phyloP scores from a whole-genome alignment of 1,284 basidiomycete genomes.

The Phellopilus nigrolimitatus region DNA sequence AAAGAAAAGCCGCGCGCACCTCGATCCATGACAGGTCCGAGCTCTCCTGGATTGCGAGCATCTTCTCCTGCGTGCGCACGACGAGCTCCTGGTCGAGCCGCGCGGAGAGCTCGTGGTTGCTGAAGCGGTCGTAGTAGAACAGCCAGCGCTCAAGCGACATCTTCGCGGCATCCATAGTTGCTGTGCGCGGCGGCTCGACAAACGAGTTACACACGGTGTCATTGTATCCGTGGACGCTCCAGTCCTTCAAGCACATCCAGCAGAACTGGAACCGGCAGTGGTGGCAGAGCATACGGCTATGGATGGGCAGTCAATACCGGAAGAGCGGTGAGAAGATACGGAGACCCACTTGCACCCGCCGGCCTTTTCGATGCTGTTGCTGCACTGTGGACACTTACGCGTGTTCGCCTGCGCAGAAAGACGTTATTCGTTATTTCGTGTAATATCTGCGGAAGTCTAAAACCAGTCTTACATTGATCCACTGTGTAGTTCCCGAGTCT shows the following conservation, averaged over 20 bases:
- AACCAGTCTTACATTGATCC: constrained; percentile 45
- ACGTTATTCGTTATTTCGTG: too few relatives aligned
- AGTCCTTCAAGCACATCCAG: constrained; percentile 67
- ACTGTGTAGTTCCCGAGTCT: constrained; percentile 65
- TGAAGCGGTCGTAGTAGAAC: constrained; percentile 64
- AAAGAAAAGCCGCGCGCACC: constrained; percentile 30
- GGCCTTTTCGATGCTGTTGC: constrained; percentile 67
- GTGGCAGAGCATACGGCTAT: constrained; percentile 49
- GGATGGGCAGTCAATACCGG: neutral
- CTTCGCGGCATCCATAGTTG: constrained; percentile 47
- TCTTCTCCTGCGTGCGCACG: constrained; percentile 60
- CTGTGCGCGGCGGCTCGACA: constrained; percentile 52
- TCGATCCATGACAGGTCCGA: constrained; percentile 64
- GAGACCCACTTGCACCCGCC: constrained; percentile 63
- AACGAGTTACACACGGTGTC: constrained; percentile 61
- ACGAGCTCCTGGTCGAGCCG: constrained; percentile 58
- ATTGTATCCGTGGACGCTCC: constrained; percentile 60
- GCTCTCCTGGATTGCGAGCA: constrained; percentile 60
- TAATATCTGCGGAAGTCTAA: too few relatives aligned
- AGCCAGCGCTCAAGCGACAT: constrained; percentile 57
- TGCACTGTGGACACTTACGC: constrained; percentile 62
- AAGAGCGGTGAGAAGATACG: neutral
- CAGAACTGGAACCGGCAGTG: constrained; percentile 63
- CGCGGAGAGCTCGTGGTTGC: constrained; percentile 65
- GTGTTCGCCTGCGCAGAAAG: constrained; percentile 44